Percentiles rank a stretch among this genome's conserved stretches.
These are phyloP conservation scores for Penicillium olsonii DNA, from an alignment of 2,329 filamentous ascomycete species.

Conservation along the genomic window DNA sequence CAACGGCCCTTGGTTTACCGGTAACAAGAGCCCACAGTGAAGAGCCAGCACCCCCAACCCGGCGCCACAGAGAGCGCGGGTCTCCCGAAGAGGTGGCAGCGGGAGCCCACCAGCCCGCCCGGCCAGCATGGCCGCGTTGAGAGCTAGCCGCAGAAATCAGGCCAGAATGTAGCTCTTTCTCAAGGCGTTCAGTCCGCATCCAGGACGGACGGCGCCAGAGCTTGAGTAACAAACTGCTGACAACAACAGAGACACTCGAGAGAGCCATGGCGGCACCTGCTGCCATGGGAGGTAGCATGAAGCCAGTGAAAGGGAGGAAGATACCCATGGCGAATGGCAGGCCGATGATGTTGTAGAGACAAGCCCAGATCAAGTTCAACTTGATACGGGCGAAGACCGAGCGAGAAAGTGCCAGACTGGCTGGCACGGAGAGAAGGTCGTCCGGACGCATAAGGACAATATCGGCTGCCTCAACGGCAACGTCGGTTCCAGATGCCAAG, in stretches of 20 bases:
- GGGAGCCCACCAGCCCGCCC: slow-evolving; percentile 35
- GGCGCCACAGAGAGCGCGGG: slow-evolving; percentile 18
- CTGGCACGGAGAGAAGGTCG: slow-evolving; percentile 89
- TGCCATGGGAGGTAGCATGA: slow-evolving; percentile 84
- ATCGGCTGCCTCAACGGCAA: slow-evolving; percentile 96
- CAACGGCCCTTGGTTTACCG: slow-evolving; percentile 24
- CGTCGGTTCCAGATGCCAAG: slow-evolving; percentile 88
- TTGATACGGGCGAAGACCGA: slow-evolving; percentile 92
- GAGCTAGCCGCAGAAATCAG: slow-evolving; percentile 15
- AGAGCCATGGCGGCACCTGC: slow-evolving; percentile 92
- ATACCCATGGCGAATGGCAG: slow-evolving; percentile 96
- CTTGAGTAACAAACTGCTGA: slow-evolving; percentile 79
- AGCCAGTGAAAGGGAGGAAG: slow-evolving; percentile 84
- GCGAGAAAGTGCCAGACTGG: slow-evolving; percentile 76
- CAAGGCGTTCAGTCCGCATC: slow-evolving; percentile 74
- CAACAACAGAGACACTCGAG: slow-evolving; percentile 86
- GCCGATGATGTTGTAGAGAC: slow-evolving; percentile 86
- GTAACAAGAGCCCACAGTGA: slow-evolving; percentile 33
- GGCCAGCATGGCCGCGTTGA: slow-evolving; percentile 14
- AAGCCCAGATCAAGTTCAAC: slow-evolving; percentile 89
- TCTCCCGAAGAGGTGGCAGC: slow-evolving; percentile 26
- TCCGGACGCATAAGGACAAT: slow-evolving; percentile 93
- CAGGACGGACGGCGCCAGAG: slow-evolving; percentile 82
- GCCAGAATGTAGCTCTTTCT: slow-evolving; percentile 53
- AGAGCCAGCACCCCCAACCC: slow-evolving; percentile 19